These are phyloP conservation scores for Leishmania mexicana DNA, from an alignment of 208 protist species.

Conservation along the genomic window DNA sequence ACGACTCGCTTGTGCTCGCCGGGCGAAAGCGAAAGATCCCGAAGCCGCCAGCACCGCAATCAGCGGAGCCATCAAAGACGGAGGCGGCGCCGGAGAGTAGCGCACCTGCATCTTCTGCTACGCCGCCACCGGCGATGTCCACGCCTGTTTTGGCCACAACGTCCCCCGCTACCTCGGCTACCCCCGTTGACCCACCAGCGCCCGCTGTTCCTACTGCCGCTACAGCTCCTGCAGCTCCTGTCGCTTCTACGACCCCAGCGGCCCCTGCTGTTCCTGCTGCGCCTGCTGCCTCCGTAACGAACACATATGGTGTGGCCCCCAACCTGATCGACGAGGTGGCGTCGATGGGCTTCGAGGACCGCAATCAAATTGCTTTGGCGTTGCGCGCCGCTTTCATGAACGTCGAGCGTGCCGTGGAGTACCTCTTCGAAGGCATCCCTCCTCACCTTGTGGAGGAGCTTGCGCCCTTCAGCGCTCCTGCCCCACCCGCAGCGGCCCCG, in stretches of 20 bases:
- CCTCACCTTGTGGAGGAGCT: constrained; percentile 43
- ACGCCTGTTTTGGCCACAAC: not conserved
- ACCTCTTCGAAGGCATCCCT: constrained; percentile 85
- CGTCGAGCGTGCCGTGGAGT: constrained; percentile 86
- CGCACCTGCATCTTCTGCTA: constrained; percentile 11
- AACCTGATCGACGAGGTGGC: constrained; percentile 79
- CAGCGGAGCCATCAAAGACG: constrained; percentile 12
- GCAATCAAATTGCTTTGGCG: constrained; percentile 68
- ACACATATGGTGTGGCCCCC: constrained; percentile 38
- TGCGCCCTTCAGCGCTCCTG: not conserved
- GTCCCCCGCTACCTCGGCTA: not conserved
- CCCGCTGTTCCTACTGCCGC: not conserved
- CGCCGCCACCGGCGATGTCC: not conserved
- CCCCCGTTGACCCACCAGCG: not conserved
- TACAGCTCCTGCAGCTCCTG: not conserved
- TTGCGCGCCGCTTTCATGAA: constrained; percentile 89
- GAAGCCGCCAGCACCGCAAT: constrained; percentile 28
- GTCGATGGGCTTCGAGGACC: constrained; percentile 89
- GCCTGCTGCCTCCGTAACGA: constrained; percentile 12
- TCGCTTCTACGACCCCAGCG: not conserved
- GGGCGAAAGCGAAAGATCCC: constrained; percentile 77
- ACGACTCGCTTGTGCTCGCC: constrained; percentile 63
- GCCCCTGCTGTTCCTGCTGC: constrained; percentile 14
- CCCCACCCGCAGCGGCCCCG: constrained; percentile 4
- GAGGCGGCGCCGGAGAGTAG: not conserved